A percentile compares a stretch with the other conserved stretches of the same genome.
phyloP scores from a whole-genome alignment of 495 filamentous ascomycete genomes.

The Penicillium herquei region DNA sequence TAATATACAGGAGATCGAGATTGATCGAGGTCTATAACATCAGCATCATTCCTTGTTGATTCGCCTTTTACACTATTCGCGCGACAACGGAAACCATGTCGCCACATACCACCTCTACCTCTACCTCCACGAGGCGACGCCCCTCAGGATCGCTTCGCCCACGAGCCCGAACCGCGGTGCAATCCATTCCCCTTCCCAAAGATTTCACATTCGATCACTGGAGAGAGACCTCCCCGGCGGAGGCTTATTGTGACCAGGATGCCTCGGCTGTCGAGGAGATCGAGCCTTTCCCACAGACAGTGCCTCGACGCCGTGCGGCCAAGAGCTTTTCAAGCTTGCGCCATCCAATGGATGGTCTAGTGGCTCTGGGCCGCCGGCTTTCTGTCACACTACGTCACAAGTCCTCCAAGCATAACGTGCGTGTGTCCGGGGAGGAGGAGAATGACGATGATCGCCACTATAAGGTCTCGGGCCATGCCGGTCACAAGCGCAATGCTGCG shows the following conservation, averaged over 20 bases:
- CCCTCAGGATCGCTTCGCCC: constrained; percentile 38
- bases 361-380: constrained; percentile 44
- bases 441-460: constrained; percentile 15
- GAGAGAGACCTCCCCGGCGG: constrained; percentile 27
- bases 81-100: constrained; percentile 30
- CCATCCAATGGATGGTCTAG: constrained; percentile 45
- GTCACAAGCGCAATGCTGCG: constrained; percentile 19
- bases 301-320: constrained; percentile 36
- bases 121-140: constrained; percentile 30
- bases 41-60: background rate
- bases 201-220: constrained; percentile 26
- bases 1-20: background rate
- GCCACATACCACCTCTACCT: constrained; percentile 21
- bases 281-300: constrained; percentile 33
- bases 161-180: constrained; percentile 34
- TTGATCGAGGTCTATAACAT: background rate
- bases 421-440: constrained; percentile 14
- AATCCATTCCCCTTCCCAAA: constrained; percentile 22
- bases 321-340: constrained; percentile 49
- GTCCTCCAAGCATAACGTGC: constrained; percentile 35
- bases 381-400: constrained; percentile 46
- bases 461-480: constrained; percentile 8
- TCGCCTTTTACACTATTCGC: constrained; percentile 1
- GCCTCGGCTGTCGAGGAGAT: constrained; percentile 37
- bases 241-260: constrained; percentile 26